A percentile compares a stretch with the other conserved stretches of the same genome.
Conservation (phyloP, 176 grass and related monocot species). For the Carex parvula region DNA sequence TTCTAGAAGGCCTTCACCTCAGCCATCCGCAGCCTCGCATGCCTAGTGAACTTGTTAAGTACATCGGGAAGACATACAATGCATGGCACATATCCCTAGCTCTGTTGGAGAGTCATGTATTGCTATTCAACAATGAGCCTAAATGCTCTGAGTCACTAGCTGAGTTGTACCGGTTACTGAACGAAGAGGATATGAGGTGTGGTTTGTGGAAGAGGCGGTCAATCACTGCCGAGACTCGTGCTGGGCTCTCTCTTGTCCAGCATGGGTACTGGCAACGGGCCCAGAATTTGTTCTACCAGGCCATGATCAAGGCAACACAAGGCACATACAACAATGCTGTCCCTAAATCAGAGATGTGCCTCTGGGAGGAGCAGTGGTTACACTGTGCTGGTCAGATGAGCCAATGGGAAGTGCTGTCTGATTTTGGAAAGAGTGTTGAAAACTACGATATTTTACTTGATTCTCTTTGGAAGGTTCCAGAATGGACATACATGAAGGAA, state of each 20-base stretch:
- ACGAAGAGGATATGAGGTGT: conserved; percentile 97
- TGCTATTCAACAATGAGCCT: conserved; percentile 79
- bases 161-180: conserved; percentile 89
- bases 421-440: conserved; percentile 96
- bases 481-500: conserved; percentile 97
- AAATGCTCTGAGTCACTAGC: conserved; percentile 90
- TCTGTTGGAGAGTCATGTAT: conserved; percentile 89
- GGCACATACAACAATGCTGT: conserved; percentile 96
- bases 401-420: conserved; percentile 91
- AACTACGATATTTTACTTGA: conserved; percentile 96
- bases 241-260: conserved; percentile 88
- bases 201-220: conserved; percentile 99
- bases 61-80: conserved; percentile 98
- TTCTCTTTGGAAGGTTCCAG: conserved; percentile 93
- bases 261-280: conserved; percentile 96
- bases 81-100: conserved; percentile 82
- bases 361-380: conserved; percentile 99
- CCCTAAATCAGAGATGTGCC: conserved; percentile 97
- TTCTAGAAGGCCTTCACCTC: conserved; percentile 98
- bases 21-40: conserved; percentile 97
- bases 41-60: conserved; percentile 99
- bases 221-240: conserved; percentile 96
- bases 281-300: conserved; percentile 95
- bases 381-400: conserved; percentile 87
- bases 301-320: conserved; percentile 99